Evolutionary conservation across 1,139 yeast genomes (phyloP).

Genomic region (Meyerozyma smithsonii): DNA sequence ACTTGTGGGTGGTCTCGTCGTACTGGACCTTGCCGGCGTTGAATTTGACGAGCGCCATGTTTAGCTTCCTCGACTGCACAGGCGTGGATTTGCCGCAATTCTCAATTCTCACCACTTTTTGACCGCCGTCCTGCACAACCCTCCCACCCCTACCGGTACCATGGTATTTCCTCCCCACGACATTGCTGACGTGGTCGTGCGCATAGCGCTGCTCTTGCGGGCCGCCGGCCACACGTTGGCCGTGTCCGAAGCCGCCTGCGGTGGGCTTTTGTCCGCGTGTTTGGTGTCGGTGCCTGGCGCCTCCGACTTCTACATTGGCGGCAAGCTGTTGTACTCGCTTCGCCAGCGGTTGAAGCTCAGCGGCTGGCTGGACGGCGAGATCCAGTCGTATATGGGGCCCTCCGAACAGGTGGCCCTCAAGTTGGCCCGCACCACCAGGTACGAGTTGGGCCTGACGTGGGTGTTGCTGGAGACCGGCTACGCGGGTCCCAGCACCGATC

Average conservation of each 20-base stretch:
- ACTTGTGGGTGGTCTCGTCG: conserved; percentile 63
- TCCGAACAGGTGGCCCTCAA: conserved; percentile 70
- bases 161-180: conserved; percentile 63
- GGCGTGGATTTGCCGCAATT: background rate
- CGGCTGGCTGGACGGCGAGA: conserved; percentile 75
- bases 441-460: conserved; percentile 79
- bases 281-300: conserved; percentile 83
- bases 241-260: conserved; percentile 85
- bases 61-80: background rate
- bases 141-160: background rate
- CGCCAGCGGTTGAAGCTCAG: conserved; percentile 68
- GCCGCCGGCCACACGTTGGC: conserved; percentile 61
- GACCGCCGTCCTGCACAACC: background rate
- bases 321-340: conserved; percentile 73
- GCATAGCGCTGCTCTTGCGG: conserved; percentile 54
- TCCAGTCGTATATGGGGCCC: conserved; percentile 73
- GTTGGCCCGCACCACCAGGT: conserved; percentile 71
- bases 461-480: conserved; percentile 83
- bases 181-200: conserved; percentile 43
- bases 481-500: conserved; percentile 68
- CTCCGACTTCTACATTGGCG: conserved; percentile 76
- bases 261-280: conserved; percentile 78
- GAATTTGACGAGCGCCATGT: conserved; percentile 39
- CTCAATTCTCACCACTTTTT: background rate
- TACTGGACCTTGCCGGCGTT: conserved; percentile 84